A percentile compares a stretch with the other conserved stretches of the same genome.
phyloP scores from a whole-genome alignment of 352 stramenopile species.

The Phytopythium ostracodes region DNA sequence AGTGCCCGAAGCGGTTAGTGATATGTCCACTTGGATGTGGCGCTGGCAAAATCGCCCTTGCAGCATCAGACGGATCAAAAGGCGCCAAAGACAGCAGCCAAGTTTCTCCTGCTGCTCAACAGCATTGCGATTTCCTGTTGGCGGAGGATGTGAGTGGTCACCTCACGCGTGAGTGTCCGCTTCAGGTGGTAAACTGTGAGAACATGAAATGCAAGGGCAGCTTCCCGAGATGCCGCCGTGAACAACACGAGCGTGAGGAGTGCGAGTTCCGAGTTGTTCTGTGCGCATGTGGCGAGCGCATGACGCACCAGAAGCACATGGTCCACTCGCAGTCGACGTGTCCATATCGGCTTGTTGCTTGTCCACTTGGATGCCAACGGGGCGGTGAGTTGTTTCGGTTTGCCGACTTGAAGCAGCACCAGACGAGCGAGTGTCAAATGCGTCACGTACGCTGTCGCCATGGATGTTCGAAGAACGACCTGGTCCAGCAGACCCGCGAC shows the following conservation, averaged over 20 bases:
- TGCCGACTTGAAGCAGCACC: slow-evolving; percentile 43
- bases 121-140: slow-evolving; percentile 26
- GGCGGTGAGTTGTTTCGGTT: slow-evolving; percentile 17
- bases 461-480: slow-evolving; percentile 38
- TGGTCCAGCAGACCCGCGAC: slow-evolving; percentile 37
- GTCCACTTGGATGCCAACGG: slow-evolving; percentile 35
- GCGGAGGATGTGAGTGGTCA: slow-evolving; percentile 41
- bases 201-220: slow-evolving; percentile 41
- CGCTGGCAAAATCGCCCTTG: slow-evolving; percentile 9
- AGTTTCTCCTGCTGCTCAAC: slow-evolving; percentile 11
- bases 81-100: slow-evolving; percentile 25
- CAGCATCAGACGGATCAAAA: slow-evolving; percentile 7
- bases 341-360: slow-evolving; percentile 42
- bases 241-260: slow-evolving; percentile 27
- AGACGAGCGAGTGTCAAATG: slow-evolving; percentile 34
- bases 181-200: slow-evolving; percentile 36
- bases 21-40: slow-evolving; percentile 25
- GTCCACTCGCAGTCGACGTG: slow-evolving; percentile 39
- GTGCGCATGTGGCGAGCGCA: slow-evolving; percentile 58
- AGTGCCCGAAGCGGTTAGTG: slow-evolving; percentile 51
- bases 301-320: slow-evolving; percentile 46
- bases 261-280: slow-evolving; percentile 41
- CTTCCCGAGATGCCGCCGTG: slow-evolving; percentile 19
- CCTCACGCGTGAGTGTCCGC: slow-evolving; percentile 23
- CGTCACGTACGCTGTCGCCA: slow-evolving; percentile 68